Evolutionary conservation across 2,329 filamentous ascomycete species (phyloP).

Genomic region (Biscogniauxia marginata): DNA sequence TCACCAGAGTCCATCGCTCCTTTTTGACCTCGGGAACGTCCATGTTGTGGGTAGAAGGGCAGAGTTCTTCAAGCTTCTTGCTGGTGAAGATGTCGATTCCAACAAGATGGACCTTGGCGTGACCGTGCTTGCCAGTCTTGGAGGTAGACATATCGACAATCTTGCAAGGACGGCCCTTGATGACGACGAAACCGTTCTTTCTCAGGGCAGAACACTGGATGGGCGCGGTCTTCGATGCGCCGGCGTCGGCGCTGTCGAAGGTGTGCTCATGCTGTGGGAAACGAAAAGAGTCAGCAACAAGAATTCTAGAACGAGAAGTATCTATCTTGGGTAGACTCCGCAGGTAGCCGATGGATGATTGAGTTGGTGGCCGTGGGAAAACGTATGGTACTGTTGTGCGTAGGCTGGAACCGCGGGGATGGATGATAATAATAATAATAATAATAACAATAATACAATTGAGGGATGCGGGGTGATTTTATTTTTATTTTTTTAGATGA

Average conservation of each 20-base stretch:
- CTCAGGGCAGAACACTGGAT: conserved; percentile 99
- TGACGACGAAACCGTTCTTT: conserved; percentile 98
- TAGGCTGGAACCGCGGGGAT: conserved; percentile 11
- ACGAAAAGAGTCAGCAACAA: conserved; percentile 17
- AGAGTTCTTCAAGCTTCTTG: conserved; percentile 99
- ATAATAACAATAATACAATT: conserved; percentile 1
- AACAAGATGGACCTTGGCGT: conserved; percentile 99
- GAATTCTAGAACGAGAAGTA: neutral
- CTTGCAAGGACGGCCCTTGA: conserved; percentile 99
- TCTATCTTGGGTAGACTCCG: neutral
- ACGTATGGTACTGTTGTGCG: neutral
- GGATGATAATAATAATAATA: conserved; percentile 3
- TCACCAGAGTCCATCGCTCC: conserved; percentile 72
- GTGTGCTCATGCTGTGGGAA: conserved; percentile 59
- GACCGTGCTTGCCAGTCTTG: conserved; percentile 99
- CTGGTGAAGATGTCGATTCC: conserved; percentile 98
- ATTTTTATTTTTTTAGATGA: neutral
- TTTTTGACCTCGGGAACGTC: conserved; percentile 97
- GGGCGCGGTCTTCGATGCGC: conserved; percentile 89
- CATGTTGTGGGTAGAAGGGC: conserved; percentile 97
- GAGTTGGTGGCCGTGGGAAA: too few species aligned
- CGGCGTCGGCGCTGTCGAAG: conserved; percentile 95
- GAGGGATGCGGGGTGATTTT: conserved; percentile 27
- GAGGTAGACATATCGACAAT: conserved; percentile 99
- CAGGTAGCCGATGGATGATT: too few species aligned